Evolutionary conservation across 345 rosid species (phyloP), one percentile per base, ranked within the genome.

Genomic region (Euphorbia pulcherrima): DNA sequence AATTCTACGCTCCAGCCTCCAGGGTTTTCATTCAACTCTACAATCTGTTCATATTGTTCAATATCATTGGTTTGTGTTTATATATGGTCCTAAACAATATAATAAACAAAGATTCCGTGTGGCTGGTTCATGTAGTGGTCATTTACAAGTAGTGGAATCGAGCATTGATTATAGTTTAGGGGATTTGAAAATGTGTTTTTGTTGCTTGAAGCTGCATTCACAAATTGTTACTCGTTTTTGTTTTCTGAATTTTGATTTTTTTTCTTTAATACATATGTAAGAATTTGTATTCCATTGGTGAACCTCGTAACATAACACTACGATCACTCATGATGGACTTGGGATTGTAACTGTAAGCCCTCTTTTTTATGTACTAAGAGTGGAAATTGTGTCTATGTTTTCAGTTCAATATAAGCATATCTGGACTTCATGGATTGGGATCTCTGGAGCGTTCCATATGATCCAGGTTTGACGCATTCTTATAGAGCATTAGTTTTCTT

Each of bases 371-470:
- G 24, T 8, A 17, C 63, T 37, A 10, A 20, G 0, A 12, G 39
- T 71, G 16, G 9, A 17, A n/a, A 17, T 53, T 62, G 16, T 26
- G 8, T 28, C 21, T 29, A 4, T 47, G 16, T 50, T 44, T 44
- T 9, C 11, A 51, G 54, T 72, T 65, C 70, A 50, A 74, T 69
- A 33, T 39, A 16, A 44, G 40, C 24, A 50, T 26, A 61, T 52
- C 50, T 64, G 54, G 57, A 73, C 52, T 50, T 54, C 14, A 84
- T 82, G 89, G 83, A 73, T 39, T 78, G 59, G 72, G 87, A 84
- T 71, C 84, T 86, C 64, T 86, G 92, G 92, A 86, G 84, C 69
- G 82, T 85, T 57, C 78, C 87, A 69, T 29, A 65, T 62, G 63
- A 69, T 77, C 69, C 68, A 62, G 83, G 77, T 78, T 51, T 20